Evolutionary conservation across 768 basidiomycete genomes (phyloP), one percentile per base, ranked within the genome.

Genomic region (Auriscalpium vulgare): DNA sequence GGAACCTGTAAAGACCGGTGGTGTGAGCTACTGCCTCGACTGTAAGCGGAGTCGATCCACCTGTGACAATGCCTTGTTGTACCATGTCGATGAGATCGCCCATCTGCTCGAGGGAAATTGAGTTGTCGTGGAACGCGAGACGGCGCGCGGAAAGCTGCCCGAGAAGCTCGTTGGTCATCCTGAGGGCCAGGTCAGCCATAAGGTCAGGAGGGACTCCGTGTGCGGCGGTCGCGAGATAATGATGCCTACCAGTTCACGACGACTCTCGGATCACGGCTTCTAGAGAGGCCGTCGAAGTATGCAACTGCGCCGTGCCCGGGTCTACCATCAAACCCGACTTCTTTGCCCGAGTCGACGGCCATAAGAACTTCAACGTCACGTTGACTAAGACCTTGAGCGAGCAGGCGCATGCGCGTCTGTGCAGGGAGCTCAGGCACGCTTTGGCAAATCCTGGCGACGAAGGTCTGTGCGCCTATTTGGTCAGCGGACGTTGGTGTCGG

Each of bases 131-230:
- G 66, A 85, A 82, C 37, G 81, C 78, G 17, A 76, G 75, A 47
- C 79, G 74, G 44, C 80, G 78, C 35, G 77, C 75, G 1, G 85
- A 73, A 3, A 97, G 76, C 60, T 88, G 86, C 0, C 92, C 92
- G 2, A 95, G 72, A 0, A 97, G 76, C 58, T 95, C 91, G 57
- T 98, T 90, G 3, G 84, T 83, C 71, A 97, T 81, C 93, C 94
- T 95, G 64, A 11, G 49, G 35, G 59, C 61, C 34, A 38, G 49
- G 38, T 19, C 40, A 34, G 59, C 10, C 50, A 49, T 13, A 37
- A 37, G 36, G 14, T 19, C 40, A 5, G 5, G 5, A 5, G 23
- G 23, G 23, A 29, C 5, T 29, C 23, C 23, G 23, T 29, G 23
- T 29, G 23, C 23, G 23, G 23, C 23, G 23, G 23, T 5, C 23